Conservation (phyloP, 1,284 basidiomycete genomes). For the Inonotus hispidus region DNA sequence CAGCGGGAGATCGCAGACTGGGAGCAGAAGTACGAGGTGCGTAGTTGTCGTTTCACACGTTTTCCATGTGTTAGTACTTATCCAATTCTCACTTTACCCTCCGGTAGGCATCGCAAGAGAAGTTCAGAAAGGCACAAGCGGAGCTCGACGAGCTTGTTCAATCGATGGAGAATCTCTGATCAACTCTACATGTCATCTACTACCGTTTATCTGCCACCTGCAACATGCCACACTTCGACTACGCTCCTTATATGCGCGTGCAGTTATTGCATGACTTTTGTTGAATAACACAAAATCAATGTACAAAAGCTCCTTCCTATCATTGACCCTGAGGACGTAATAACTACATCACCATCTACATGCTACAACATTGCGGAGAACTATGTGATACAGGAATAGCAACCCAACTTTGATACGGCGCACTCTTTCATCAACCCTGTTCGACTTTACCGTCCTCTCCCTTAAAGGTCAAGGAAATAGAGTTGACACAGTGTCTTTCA, state of each 20-base stretch:
- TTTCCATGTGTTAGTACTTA: conserved; percentile 4
- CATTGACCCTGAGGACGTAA: neutral
- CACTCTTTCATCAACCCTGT: conserved; percentile 5
- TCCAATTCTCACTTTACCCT: conserved; percentile 7
- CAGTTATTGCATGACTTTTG: neutral
- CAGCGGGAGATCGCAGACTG: conserved; percentile 91
- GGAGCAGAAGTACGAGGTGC: conserved; percentile 94
- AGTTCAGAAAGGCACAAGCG: conserved; percentile 72
- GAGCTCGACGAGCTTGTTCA: conserved; percentile 87
- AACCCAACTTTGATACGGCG: neutral
- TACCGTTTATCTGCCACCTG: neutral
- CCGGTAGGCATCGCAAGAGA: conserved; percentile 66
- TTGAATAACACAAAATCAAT: conserved; percentile 12
- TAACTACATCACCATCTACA: neutral
- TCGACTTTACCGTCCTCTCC: conserved; percentile 38
- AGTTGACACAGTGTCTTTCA: conserved; percentile 90
- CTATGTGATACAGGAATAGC: neutral
- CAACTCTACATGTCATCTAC: conserved; percentile 4
- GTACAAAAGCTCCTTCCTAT: conserved; percentile 1
- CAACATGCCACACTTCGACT: conserved; percentile 1
- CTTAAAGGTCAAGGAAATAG: conserved; percentile 77
- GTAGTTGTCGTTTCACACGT: conserved; percentile 20
- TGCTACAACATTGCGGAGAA: neutral
- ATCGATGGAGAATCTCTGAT: conserved; percentile 78
- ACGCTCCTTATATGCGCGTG: conserved; percentile 1